Conservation (phyloP, 2,329 filamentous ascomycete species). For the Aspergillus sp. region DNA sequence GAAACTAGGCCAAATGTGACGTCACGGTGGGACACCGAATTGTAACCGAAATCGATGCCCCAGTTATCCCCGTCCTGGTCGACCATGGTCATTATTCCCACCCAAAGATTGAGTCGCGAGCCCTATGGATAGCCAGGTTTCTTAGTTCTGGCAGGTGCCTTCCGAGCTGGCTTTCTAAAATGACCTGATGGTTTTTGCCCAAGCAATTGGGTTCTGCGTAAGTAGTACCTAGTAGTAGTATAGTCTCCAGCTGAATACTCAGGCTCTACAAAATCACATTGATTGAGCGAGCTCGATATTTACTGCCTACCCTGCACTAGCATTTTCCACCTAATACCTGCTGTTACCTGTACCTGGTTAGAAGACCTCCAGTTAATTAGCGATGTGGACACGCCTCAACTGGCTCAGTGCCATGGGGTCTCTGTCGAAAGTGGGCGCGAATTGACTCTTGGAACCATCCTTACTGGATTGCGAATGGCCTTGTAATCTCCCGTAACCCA, state of each 20-base stretch:
- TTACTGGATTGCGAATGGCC: not conserved
- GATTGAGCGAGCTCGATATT: no score
- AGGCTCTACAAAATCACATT: no score
- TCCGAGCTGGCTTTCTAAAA: no score
- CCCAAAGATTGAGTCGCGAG: no score
- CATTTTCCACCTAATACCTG: no score
- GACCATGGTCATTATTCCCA: not conserved
- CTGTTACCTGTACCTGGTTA: not conserved
- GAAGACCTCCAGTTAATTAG: not conserved
- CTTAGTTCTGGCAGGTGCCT: no score
- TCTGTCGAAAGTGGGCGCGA: not conserved
- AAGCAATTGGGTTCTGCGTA: no score
- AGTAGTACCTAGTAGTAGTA: no score
- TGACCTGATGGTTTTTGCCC: no score
- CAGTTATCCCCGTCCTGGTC: not conserved
- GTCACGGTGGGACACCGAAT: not conserved
- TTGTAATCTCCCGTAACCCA: not conserved
- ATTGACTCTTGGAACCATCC: not conserved
- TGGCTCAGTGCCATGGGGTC: not conserved
- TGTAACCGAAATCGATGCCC: not conserved
- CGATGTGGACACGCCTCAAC: not conserved
- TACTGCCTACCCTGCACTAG: not conserved
- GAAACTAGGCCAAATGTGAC: not conserved
- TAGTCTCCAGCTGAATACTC: no score
- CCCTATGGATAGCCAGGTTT: no score